Base-by-base conservation (phyloP, 176 grass and related monocot species). In the Cocos nucifera region DNA sequence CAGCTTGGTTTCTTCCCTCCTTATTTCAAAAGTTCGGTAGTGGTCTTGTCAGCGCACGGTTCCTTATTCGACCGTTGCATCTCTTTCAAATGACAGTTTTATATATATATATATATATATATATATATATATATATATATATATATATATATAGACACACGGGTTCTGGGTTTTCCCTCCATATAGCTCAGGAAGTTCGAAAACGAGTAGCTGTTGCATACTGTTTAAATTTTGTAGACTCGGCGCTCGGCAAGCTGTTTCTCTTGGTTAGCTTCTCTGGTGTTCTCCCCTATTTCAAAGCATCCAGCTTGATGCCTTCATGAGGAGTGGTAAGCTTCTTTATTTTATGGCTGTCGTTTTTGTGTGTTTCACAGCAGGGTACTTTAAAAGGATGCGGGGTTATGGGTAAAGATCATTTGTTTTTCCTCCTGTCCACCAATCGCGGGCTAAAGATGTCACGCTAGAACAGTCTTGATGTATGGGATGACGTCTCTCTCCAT, bases 41-140 rank as follows among this genome's bases (percentile, higher is more conserved):
- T 75, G 32, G 57, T 54, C 59, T 64, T 76, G 71, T 75, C 66
- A 59, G 77, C 35, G 10, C 10, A 12, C 35, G 35, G 35, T 44
- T 44, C 35, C 2, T 44, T 44, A 54, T 89, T 22, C 22, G 49
- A 68, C 60, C 51, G 67, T 65, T 69, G 55, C 69, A 67, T 51
- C 63, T 79, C 67, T 83, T 57, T 71, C 69, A 81, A 89, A 79
- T 77, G 79, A 54, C 83, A 82, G 83, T 86, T 92, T 14, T 2
- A 56, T 56, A 23, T 56, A 20, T 17, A 30, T 15, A 16, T 54
- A 21, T 0, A 21, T 21, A 21, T 21, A 21, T 21, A 23, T 56
- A 20, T 17, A 30, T 15, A 16, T 54, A 21, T 0, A 21, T 21
- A 21, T 21, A 21, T 2, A 56, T 56, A 23, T 56, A 20, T 17